Evolutionary conservation across 179 eudicot species (phyloP), one percentile per base, ranked within the genome.

Genomic region (Carnegiea gigantea): DNA sequence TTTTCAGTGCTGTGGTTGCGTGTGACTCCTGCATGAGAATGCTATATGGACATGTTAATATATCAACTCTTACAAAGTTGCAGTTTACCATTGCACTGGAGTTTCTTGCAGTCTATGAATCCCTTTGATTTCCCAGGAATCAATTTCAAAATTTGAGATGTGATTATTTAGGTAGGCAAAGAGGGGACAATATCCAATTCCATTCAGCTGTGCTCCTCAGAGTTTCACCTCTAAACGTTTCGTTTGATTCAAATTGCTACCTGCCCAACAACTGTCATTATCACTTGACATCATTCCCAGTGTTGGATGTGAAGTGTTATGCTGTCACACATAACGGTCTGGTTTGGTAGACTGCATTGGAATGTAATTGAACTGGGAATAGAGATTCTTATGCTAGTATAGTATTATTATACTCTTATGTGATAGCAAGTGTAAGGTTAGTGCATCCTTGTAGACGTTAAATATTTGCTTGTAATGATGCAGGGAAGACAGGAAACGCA

Each of bases 171-270:
- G 49, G 44, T 5, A 7, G 8, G 44, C 44, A 40, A 40, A 40
- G 44, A 40, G 51, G 30, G 30, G 8, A 43, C 8, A 36, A 70
- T 57, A 48, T 49, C 26, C 51, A 33, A 20, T 33, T 75, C 12
- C 76, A 70, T 46, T 70, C 77, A 11, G 20, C 57, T 65, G n/a
- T 67, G 71, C 48, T 78, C 73, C 71, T 26, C 44, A 68, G 13
- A 65, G 73, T 23, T 6, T 46, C n/a, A 64, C 81, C 30, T 68
- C 30, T 48, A 67, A 65, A 48, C 6, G 51, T 46, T 73, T 10
- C 46, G 18, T 73, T 73, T 73, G 76, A 44, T 73, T 73, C 57
- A 21, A 44, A 73, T 24, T 48, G 49, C 60, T 38, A 75, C 59
- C 36, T 10, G n/a, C 54, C 38, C 40, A 48, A n/a, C 38, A 48